A percentile compares a stretch with the other conserved stretches of the same genome.
Conservation (phyloP, 2,329 filamentous ascomycete genomes). For the Alternaria solani region DNA sequence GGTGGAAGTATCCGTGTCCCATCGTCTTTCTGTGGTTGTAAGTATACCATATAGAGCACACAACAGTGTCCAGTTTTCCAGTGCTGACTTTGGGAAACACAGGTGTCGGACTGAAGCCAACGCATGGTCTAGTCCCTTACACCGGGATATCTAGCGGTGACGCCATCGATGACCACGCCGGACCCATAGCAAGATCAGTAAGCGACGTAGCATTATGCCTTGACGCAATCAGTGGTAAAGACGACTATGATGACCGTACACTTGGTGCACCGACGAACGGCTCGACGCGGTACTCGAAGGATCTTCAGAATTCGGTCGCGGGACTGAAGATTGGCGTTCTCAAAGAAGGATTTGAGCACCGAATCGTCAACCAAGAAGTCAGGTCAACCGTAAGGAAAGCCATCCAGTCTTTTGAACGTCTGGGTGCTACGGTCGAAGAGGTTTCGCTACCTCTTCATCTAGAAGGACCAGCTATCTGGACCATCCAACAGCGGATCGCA, state of each 20-base stretch:
- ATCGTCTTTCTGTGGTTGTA: conserved; percentile 47
- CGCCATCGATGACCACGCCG: conserved; percentile 56
- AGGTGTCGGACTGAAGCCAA: conserved; percentile 54
- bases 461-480: conserved; percentile 50
- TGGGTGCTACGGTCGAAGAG: conserved; percentile 58
- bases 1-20: conserved; percentile 52
- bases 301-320: conserved; percentile 23
- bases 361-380: conserved; percentile 51
- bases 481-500: conserved; percentile 53
- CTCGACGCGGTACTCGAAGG: conserved; percentile 27
- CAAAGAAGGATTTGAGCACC: conserved; percentile 36
- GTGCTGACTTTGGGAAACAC: background rate
- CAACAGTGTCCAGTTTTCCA: background rate
- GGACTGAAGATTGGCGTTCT: conserved; percentile 41
- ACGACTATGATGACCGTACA: conserved; percentile 44
- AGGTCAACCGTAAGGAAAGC: conserved; percentile 54
- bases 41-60: conserved; percentile 2
- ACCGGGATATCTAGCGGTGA: conserved; percentile 54
- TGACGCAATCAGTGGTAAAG: conserved; percentile 42
- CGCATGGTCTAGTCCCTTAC: conserved; percentile 60
- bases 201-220: conserved; percentile 35
- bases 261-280: conserved; percentile 37
- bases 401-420: conserved; percentile 47
- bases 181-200: conserved; percentile 41
- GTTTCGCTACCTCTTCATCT: conserved; percentile 44